Percentiles rank a stretch among this genome's conserved stretches.
phyloP scores from a whole-genome alignment of 2,329 filamentous ascomycete species.

The Exophiala xenobiotica region DNA sequence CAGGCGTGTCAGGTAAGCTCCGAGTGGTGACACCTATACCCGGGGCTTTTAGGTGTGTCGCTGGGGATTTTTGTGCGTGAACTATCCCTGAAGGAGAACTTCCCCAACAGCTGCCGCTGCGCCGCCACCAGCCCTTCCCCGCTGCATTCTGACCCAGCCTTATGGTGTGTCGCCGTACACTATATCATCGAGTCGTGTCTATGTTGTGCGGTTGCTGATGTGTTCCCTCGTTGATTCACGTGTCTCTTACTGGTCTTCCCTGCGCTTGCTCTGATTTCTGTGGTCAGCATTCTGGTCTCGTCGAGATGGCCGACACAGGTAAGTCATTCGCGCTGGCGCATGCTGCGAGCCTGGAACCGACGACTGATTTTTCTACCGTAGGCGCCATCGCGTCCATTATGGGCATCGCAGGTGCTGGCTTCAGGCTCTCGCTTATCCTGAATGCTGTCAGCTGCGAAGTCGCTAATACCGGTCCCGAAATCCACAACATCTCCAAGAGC shows the following conservation, averaged over 20 bases:
- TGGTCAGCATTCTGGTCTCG: too few species aligned
- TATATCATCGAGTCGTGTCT: neutral
- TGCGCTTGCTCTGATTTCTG: too few species aligned
- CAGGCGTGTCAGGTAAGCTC: neutral
- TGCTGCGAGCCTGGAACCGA: neutral
- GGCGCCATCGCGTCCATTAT: slow-evolving; percentile 32
- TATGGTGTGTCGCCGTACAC: neutral
- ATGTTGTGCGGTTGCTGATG: neutral
- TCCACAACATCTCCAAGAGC: slow-evolving; percentile 44
- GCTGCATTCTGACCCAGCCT: neutral
- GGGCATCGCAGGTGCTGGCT: slow-evolving; percentile 36
- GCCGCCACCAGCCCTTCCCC: slow-evolving; percentile 1
- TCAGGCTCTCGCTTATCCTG: slow-evolving; percentile 42
- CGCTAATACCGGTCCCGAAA: slow-evolving; percentile 40
- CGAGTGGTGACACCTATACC: neutral
- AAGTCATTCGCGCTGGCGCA: slow-evolving; percentile 1
- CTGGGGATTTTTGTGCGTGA: neutral
- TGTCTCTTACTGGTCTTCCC: neutral
- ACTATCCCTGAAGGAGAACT: neutral
- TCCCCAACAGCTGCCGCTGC: neutral
- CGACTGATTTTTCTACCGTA: slow-evolving; percentile 10
- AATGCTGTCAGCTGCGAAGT: slow-evolving; percentile 45
- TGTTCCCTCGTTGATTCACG: neutral
- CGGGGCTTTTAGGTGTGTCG: neutral
- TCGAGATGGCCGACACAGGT: slow-evolving; percentile 24